phyloP scores from a whole-genome alignment of 805 yeast genomes.

The Lipomyces sp. region DNA sequence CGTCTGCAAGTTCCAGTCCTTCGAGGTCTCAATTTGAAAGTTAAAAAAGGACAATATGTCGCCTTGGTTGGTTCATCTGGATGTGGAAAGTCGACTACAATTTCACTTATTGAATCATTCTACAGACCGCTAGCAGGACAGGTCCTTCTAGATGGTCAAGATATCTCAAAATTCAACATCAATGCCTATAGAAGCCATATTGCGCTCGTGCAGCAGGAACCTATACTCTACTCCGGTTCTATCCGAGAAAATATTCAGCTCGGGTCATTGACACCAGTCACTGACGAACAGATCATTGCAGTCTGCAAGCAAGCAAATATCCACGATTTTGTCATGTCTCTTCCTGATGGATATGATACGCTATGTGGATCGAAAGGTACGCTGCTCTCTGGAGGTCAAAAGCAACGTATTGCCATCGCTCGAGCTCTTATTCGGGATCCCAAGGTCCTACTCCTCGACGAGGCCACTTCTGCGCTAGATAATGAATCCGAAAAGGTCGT shows the following conservation, averaged over 20 bases:
- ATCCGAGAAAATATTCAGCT: conserved; percentile 73
- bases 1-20: conserved; percentile 43
- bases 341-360: conserved; percentile 59
- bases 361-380: conserved; percentile 57
- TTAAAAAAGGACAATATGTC: conserved; percentile 81
- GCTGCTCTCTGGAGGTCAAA: conserved; percentile 65
- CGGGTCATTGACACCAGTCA: conserved; percentile 44
- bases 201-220: conserved; percentile 68
- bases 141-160: conserved; percentile 58
- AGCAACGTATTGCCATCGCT: conserved; percentile 68
- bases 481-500: conserved; percentile 68
- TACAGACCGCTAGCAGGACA: conserved; percentile 57
- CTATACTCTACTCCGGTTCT: conserved; percentile 71
- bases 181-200: conserved; percentile 57
- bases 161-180: conserved; percentile 56
- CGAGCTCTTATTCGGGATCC: conserved; percentile 65
- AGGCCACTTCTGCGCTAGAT: conserved; percentile 60
- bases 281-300: conserved; percentile 48
- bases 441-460: conserved; percentile 59
- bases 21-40: conserved; percentile 39
- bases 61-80: conserved; percentile 91
- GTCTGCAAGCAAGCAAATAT: conserved; percentile 62
- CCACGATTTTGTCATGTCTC: conserved; percentile 53
- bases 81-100: conserved; percentile 50
- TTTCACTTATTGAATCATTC: conserved; percentile 60